Base-by-base conservation (phyloP, 148 eudicot genomes). In the Vaccinium corymbosum region DNA sequence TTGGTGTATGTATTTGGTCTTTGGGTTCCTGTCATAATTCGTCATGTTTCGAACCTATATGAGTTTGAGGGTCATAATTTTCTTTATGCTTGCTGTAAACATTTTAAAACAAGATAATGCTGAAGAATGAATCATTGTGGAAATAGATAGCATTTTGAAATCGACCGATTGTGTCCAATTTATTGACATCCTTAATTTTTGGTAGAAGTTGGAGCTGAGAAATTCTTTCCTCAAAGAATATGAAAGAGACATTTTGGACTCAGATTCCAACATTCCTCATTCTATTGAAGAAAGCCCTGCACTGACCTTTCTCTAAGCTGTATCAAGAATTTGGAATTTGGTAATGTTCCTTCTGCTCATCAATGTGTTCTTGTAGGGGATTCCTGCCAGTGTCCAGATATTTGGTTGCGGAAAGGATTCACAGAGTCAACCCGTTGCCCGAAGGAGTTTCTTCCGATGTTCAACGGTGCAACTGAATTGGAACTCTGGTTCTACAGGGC, bases 311-410 rank as follows among this genome's bases (percentile, higher is more conserved):
- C 22, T 50, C 27, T 38, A 35, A 19, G 68, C 68, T 38, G n/a
- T 22, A 51, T 22, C 22, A 42, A 81, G 78, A 50, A n/a, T 82
- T 48, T 53, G 79, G 71, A 61, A 57, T 82, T 66, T 66, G 6
- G 53, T 55, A 6, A 38, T 32, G n/a, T 82, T 35, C 84, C 52
- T 68, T 61, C 9, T 35, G n/a, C 20, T 83, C 17, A 17, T 79
- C 51, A 22, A 14, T 70, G 13, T 87, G 61, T 38, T 85, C 62
- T 48, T 92, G 82, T 81, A 97, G 99, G 99, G 99, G 55, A 90
- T 91, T 89, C 99, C 99, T 83, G 99, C 93, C 76, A 93, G 92
- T 90, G 92, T 95, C 88, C 98, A 97, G 89, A 92, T 97, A 93
- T 97, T 84, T 93, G 80, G 90, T 42, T 92, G 92, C 87, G 95